A percentile compares a stretch with the other conserved stretches of the same genome.
These are phyloP conservation scores for Porphyrellus cyaneotinctus DNA, from an alignment of 768 basidiomycete species.

Conservation along the genomic window DNA sequence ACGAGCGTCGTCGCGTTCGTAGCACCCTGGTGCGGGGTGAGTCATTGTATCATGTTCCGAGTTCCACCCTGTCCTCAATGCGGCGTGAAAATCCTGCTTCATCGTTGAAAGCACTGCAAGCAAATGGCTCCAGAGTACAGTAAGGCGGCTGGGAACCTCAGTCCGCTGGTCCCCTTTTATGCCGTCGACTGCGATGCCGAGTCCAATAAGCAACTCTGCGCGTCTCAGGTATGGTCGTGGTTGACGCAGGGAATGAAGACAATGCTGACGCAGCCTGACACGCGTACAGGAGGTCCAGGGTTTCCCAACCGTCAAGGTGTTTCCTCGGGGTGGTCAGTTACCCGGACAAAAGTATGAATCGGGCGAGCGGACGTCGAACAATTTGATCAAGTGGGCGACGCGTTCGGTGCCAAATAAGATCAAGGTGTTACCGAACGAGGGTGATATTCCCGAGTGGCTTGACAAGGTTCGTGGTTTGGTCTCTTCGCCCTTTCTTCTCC, in stretches of 20 bases:
- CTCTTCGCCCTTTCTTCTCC: too few species aligned
- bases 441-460: conserved; percentile 65
- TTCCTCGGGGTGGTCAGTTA: conserved; percentile 67
- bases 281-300: conserved; percentile 65
- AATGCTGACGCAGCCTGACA: neutral
- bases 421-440: conserved; percentile 50
- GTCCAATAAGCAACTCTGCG: conserved; percentile 77
- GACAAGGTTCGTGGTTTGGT: conserved; percentile 55
- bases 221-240: conserved; percentile 79
- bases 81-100: neutral
- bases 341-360: conserved; percentile 63
- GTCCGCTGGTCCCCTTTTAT: conserved; percentile 82
- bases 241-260: too few species aligned
- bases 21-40: conserved; percentile 91
- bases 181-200: conserved; percentile 91
- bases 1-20: conserved; percentile 85
- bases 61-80: neutral
- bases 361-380: conserved; percentile 65
- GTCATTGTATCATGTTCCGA: conserved; percentile 19
- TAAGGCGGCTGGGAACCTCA: conserved; percentile 73
- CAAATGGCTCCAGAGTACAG: conserved; percentile 79
- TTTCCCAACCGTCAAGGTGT: conserved; percentile 92
- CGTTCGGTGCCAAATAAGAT: conserved; percentile 70
- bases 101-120: conserved; percentile 62
- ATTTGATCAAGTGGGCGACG: conserved; percentile 73